Base-by-base conservation (phyloP, 2,329 filamentous ascomycete genomes). In the Phialemonium atrogriseum region DNA sequence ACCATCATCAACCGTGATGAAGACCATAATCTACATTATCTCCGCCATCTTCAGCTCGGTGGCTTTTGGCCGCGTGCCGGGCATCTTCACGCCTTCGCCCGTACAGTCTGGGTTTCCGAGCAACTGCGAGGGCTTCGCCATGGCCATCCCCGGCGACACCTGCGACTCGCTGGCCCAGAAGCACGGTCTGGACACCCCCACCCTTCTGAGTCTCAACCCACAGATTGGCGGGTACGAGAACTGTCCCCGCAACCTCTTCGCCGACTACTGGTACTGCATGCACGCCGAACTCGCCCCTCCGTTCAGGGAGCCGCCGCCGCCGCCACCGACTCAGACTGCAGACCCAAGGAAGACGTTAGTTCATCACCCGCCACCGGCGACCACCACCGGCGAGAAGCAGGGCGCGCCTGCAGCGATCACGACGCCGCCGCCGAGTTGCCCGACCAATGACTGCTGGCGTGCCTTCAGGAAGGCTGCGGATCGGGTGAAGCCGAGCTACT, bases 201-300 rank as follows among this genome's bases (percentile, higher is more conserved):
- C 30, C 12, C 34, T 39, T 18, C 16, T 35, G 10, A 18, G 24
- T 13, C 24, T 27, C 30, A 39, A 39, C 33, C 34, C 36, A 11
- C 26, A 27, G 25, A 26, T 39, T 13, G 25, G 22, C 19, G 24
- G 30, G 24, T 10, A 16, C 5, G 16, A 6, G 5, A 22, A 17
- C 23, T 27, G 33, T 12, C 33, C 33, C 17, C 16, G 18, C 20
- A 34, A 39, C 8, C 18, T 36, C 6, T n/a, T 15, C 5, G 29
- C 25, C 27, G 25, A 25, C 31, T 27, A 19, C 24, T 36, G 23
- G 16, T 36, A 39, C 28, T 36, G 37, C 29, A 27, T 27, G 11
- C 26, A 15, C 14, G 13, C 26, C 18, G 15, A 15, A 9, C 18
- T 11, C 14, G 15, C 19, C 27, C 7, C 17, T 20, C 15, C 12